Evolutionary conservation across 1,139 yeast species (phyloP), one percentile per base, ranked within the genome.

Genomic region (Blastobotrys illinoisensis): DNA sequence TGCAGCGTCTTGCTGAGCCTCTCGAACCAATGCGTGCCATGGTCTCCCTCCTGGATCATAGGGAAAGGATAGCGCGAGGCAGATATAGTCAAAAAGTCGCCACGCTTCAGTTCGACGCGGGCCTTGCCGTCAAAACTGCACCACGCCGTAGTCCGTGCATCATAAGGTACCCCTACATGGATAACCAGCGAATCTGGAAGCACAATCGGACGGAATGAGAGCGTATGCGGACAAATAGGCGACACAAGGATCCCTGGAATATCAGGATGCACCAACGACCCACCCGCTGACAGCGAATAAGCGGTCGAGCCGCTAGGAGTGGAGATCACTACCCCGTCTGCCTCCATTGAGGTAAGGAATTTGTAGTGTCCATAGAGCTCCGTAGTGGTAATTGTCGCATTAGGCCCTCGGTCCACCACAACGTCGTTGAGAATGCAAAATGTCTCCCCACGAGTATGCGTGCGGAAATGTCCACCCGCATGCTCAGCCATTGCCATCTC

Each of bases 301-400:
- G 96, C 96, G 0, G 97, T 89, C 5, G 96, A 88, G 0, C 97
- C 97, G 1, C 95, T 87, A 13, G 97, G 97, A 0, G 96, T 86
- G 11, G 95, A 82, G 55, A 88, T 83, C 7, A 86, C 85, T 9
- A 88, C 75, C 1, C 97, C 97, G 68, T 89, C 97, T 0, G 95
- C 96, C 18, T 87, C 86, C 43, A 93, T 86, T n/a, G 89, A 80
- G 4, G 97, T 89, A 56, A 89, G 70, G 53, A 82, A 81, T 62
- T 86, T 86, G 57, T 80, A 82, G 69, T 89, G 93, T 26, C 89
- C 85, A 67, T 79, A 85, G 24, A 89, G 78, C 66, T 89, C 96
- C 46, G 90, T 74, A 40, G 88, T 80, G 3, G 90, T 82, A 72
- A 89, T 81, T 56, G 85, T 83, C 0, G 95, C 87, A 63, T 86